phyloP scores from a whole-genome alignment of 192 early-diverging fungal genomes.

The Coemansia sp. region DNA sequence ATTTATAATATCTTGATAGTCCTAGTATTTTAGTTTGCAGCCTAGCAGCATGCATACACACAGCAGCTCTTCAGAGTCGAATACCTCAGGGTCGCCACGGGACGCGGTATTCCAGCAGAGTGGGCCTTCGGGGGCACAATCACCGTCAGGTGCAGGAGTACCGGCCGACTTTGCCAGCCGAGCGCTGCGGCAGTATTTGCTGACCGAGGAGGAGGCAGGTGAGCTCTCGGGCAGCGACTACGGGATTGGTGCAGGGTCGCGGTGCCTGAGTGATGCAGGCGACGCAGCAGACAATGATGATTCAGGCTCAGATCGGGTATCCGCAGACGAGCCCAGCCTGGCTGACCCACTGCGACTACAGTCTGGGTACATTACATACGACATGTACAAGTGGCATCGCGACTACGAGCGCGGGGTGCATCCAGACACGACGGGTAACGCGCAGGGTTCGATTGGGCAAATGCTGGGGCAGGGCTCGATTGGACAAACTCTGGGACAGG shows the following conservation, averaged over 20 bases:
- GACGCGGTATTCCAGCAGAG: background rate
- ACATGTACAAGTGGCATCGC: conserved; percentile 82
- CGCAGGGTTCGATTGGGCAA: too few species aligned
- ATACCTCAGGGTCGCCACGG: background rate
- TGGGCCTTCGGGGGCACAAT: background rate
- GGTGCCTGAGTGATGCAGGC: conserved; percentile 10
- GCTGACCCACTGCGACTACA: conserved; percentile 56
- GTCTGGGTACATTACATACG: conserved; percentile 77
- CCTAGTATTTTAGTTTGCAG: background rate
- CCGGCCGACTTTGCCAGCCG: conserved; percentile 27
- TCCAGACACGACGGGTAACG: conserved; percentile 2
- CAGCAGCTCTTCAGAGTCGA: background rate
- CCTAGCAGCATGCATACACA: background rate
- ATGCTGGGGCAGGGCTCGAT: background rate
- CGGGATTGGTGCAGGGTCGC: conserved; percentile 6
- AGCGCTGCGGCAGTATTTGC: conserved; percentile 26
- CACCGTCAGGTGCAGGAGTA: conserved; percentile 1
- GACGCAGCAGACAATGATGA: conserved; percentile 11
- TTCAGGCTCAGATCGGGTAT: background rate
- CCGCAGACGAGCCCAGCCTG: conserved; percentile 4
- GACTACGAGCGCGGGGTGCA: conserved; percentile 44
- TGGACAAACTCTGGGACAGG: background rate
- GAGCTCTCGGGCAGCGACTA: conserved; percentile 10
- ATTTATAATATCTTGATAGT: too few species aligned
- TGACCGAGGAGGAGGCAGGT: conserved; percentile 30